Conservation (phyloP, 176 grass and related monocot species). For the Calamus simplicifolius region DNA sequence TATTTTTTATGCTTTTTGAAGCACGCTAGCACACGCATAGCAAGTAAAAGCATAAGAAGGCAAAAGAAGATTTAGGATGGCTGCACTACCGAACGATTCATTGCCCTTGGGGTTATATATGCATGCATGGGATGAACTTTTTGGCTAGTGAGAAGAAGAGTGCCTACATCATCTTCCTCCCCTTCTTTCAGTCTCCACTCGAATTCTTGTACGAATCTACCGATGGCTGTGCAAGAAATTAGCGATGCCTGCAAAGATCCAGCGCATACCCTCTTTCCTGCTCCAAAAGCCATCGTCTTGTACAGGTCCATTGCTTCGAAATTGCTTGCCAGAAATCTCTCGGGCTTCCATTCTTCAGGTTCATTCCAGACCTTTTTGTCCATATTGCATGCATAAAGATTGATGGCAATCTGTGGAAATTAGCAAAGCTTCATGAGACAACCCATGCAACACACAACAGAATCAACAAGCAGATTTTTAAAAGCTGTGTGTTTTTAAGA, state of each 20-base stretch:
- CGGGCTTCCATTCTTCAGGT: constrained; percentile 67
- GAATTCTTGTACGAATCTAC: constrained; percentile 65
- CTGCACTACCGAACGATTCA: background rate
- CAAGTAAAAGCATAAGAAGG: no score
- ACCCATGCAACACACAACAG: no score
- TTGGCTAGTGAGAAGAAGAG: constrained; percentile 58
- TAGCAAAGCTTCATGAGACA: background rate
- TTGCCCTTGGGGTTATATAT: constrained; percentile 37
- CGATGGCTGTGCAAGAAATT: constrained; percentile 49
- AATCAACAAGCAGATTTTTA: background rate
- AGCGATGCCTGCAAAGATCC: constrained; percentile 47
- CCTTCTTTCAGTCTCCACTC: constrained; percentile 64
- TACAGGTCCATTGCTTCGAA: constrained; percentile 33
- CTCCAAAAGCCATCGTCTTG: constrained; percentile 89
- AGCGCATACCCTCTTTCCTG: constrained; percentile 55
- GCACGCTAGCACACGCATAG: no score
- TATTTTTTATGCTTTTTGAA: no score
- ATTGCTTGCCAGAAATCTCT: constrained; percentile 55
- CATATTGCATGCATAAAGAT: constrained; percentile 85
- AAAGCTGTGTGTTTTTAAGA: background rate
- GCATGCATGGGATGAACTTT: constrained; percentile 46
- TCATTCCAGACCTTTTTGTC: constrained; percentile 53
- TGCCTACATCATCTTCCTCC: constrained; percentile 58
- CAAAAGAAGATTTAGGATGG: no score
- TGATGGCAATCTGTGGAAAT: constrained; percentile 51